phyloP scores from a whole-genome alignment of 2,329 filamentous ascomycete species.

The Talaromyces amestolkiae region DNA sequence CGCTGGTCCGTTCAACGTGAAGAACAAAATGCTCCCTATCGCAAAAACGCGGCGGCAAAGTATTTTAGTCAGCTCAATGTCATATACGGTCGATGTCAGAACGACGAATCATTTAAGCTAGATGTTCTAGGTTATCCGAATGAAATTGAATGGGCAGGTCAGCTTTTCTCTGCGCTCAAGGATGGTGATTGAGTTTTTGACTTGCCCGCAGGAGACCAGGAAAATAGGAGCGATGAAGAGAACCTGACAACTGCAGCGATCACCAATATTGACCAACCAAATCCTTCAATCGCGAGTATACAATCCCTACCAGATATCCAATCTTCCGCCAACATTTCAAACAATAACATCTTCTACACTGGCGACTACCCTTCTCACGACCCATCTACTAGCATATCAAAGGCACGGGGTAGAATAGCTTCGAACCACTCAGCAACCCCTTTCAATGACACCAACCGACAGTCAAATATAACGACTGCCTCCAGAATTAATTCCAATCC shows the following conservation, averaged over 20 bases:
- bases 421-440: neutral
- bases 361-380: neutral
- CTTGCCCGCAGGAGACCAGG: neutral
- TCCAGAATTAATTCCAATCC: neutral
- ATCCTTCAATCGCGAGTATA: neutral
- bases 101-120: neutral
- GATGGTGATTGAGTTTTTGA: neutral
- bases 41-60: constrained; percentile 6
- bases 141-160: neutral
- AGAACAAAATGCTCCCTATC: constrained; percentile 17
- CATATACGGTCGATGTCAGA: neutral
- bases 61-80: neutral
- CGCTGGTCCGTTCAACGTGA: constrained; percentile 21
- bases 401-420: neutral
- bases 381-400: neutral
- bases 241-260: neutral
- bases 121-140: neutral
- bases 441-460: neutral
- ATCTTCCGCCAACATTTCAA: neutral
- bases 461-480: neutral
- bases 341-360: neutral
- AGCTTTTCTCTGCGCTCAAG: neutral
- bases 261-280: neutral
- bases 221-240: neutral
- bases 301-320: neutral